phyloP scores from a whole-genome alignment of 2,329 filamentous ascomycete species.

The Ophiostoma fasciatum region DNA sequence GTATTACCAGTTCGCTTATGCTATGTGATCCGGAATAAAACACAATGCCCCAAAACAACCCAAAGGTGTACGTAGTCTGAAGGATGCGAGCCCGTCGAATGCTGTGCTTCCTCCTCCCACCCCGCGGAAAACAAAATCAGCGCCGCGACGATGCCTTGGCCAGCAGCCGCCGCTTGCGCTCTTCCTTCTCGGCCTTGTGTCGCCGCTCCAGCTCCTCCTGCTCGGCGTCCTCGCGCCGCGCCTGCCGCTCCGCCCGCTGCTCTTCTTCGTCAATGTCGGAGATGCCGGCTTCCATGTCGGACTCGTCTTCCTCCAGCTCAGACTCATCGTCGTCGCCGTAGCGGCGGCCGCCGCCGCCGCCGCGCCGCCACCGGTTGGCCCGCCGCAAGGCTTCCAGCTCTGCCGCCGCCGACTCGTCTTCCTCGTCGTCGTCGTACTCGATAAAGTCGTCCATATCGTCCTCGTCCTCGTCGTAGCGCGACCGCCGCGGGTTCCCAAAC shows the following conservation, averaged over 20 bases:
- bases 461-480: slow-evolving; percentile 44
- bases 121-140: too few species aligned
- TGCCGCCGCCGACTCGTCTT: slow-evolving; percentile 16
- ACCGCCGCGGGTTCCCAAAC: slow-evolving; percentile 13
- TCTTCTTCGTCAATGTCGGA: slow-evolving; percentile 65
- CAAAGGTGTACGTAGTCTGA: too few species aligned
- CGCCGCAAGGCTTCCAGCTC: not conserved
- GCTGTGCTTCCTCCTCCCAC: too few species aligned
- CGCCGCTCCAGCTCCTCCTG: slow-evolving; percentile 47
- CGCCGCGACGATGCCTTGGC: too few species aligned
- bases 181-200: slow-evolving; percentile 48
- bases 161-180: slow-evolving; percentile 25
- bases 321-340: slow-evolving; percentile 32
- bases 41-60: too few species aligned
- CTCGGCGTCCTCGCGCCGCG: slow-evolving; percentile 51
- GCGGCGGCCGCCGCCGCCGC: not conserved
- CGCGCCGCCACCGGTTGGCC: not conserved
- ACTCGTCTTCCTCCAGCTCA: slow-evolving; percentile 49
- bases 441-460: slow-evolving; percentile 46
- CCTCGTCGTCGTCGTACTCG: slow-evolving; percentile 44
- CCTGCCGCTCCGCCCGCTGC: slow-evolving; percentile 41
- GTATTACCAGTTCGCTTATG: slow-evolving; percentile 2
- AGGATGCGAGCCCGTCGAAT: too few species aligned
- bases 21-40: not conserved
- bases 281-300: slow-evolving; percentile 65